Percentiles rank a stretch among this genome's conserved stretches.
Conservation (phyloP, 1,284 basidiomycete species). For the Vanrija sp. region DNA sequence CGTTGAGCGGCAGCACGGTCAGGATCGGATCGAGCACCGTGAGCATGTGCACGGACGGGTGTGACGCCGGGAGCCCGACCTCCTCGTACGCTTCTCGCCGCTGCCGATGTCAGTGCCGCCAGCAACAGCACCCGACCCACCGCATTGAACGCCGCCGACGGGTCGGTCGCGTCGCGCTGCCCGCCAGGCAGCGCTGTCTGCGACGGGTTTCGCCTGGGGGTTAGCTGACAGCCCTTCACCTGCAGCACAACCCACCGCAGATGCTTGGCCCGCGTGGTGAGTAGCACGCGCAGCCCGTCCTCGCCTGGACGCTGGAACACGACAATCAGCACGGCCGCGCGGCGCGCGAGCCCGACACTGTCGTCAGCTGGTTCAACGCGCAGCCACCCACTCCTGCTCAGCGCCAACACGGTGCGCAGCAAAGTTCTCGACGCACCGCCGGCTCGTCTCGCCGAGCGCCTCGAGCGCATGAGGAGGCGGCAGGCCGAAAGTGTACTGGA, state of each 20-base stretch:
- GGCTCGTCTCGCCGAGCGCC: conserved; percentile 27
- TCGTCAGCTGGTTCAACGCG: not conserved
- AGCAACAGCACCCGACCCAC: conserved; percentile 52
- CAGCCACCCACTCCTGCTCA: conserved; percentile 1
- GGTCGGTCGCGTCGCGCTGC: conserved; percentile 67
- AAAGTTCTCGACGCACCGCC: conserved; percentile 20
- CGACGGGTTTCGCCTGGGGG: conserved; percentile 10
- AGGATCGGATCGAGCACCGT: conserved; percentile 67
- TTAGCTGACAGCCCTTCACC: not conserved
- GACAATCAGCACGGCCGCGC: conserved; percentile 70
- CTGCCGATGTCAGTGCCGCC: conserved; percentile 47
- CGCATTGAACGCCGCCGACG: conserved; percentile 63
- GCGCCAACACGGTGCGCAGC: conserved; percentile 10
- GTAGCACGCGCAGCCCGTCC: conserved; percentile 61
- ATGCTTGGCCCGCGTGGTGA: conserved; percentile 76
- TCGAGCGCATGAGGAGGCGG: conserved; percentile 8
- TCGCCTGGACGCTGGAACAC: conserved; percentile 64
- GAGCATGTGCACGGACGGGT: conserved; percentile 61
- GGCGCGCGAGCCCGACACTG: conserved; percentile 41
- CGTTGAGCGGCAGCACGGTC: conserved; percentile 62
- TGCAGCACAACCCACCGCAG: conserved; percentile 51
- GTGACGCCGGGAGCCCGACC: conserved; percentile 61
- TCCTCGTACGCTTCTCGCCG: conserved; percentile 78
- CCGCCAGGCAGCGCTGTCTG: conserved; percentile 70
- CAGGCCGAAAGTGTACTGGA: conserved; percentile 1